A percentile compares a stretch with the other conserved stretches of the same genome.
These are phyloP conservation scores for Hypericum androsaemum DNA, from an alignment of 345 rosid genomes.

Conservation along the genomic window DNA sequence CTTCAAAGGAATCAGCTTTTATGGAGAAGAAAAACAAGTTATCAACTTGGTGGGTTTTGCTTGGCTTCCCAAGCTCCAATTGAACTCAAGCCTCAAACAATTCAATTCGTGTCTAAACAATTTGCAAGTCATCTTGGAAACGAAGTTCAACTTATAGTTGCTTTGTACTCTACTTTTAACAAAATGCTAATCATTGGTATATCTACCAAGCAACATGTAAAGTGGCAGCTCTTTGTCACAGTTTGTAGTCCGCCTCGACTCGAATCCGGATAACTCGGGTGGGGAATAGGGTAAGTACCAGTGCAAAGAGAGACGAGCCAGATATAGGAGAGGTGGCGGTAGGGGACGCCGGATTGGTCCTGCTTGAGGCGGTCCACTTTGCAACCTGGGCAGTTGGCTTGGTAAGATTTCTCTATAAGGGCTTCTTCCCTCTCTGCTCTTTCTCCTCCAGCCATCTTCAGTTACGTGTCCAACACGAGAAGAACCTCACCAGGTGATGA, in stretches of 20 bases:
- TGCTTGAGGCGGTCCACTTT: constrained; percentile 32
- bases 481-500: too few species aligned
- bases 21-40: too few species aligned
- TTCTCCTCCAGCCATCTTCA: background rate
- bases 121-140: too few species aligned
- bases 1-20: too few species aligned
- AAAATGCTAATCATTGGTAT: background rate
- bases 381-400: constrained; percentile 46
- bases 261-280: background rate
- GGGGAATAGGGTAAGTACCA: constrained; percentile 15
- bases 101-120: too few species aligned
- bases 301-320: constrained; percentile 51
- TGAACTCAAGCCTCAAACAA: too few species aligned
- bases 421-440: background rate
- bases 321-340: constrained; percentile 34
- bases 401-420: constrained; percentile 20
- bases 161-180: too few species aligned
- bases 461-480: too few species aligned
- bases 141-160: too few species aligned
- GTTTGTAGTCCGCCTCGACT: background rate
- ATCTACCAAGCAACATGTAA: constrained; percentile 32
- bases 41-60: too few species aligned
- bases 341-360: constrained; percentile 26
- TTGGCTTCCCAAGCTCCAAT: too few species aligned
- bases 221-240: background rate